Evolutionary conservation across 2,329 filamentous ascomycete species (phyloP).

Genomic region (Botrytis hyacinthi): DNA sequence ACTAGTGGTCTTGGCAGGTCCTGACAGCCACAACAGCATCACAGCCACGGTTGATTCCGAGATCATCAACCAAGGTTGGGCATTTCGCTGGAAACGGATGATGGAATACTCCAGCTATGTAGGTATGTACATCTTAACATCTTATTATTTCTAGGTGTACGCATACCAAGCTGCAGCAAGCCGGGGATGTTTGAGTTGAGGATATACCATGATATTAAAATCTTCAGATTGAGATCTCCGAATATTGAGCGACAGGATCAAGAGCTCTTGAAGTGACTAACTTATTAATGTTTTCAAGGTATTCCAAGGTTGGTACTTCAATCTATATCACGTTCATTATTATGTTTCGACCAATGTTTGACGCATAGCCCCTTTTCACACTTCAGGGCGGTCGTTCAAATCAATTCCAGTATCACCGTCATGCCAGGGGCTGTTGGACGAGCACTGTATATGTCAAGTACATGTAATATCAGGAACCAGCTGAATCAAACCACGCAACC

Average conservation of each 20-base stretch:
- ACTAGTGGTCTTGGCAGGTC: neutral
- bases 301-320: neutral
- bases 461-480: neutral
- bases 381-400: neutral
- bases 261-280: neutral
- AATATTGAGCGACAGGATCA: neutral
- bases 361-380: neutral
- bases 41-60: neutral
- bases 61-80: neutral
- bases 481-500: conserved; percentile 7
- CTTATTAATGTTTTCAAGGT: neutral
- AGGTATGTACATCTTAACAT: neutral
- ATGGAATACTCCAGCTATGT: neutral
- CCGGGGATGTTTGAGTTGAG: neutral
- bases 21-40: neutral
- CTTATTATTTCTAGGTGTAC: neutral
- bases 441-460: neutral
- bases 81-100: neutral
- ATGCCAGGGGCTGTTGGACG: neutral
- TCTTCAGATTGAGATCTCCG: neutral
- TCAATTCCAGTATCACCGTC: neutral
- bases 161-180: neutral
- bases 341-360: neutral
- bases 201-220: neutral
- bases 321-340: neutral